Base-by-base conservation (phyloP, 2,329 filamentous ascomycete genomes). In the Colletotrichum sp. region DNA sequence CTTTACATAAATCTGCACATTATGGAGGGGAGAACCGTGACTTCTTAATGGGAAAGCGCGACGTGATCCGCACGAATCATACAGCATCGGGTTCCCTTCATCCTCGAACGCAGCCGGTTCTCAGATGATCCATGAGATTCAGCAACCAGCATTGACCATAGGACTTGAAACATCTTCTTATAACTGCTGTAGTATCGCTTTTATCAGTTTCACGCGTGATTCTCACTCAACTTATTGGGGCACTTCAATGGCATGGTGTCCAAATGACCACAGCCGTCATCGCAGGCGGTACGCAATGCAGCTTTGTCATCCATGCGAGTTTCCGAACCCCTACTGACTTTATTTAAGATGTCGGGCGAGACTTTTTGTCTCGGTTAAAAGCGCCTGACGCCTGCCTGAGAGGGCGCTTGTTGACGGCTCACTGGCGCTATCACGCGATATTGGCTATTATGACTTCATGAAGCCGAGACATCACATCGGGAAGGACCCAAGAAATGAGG, bases 321-420 rank as follows among this genome's bases (percentile, higher is more conserved):
- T 48, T 48, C 36, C 16, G 16, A 18, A 43, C 18, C 38, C 43
- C 43, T 6, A 52, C 43, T 12, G 43, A 13, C 43, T 52, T 52
- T 13, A 24, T 13, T 21, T 8, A 52, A 52, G 43, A 5, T 24
- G 43, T 8, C n/a, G 43, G 43, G 43, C 43, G 43, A 52, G n/a
- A 13, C n/a, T 13, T 21, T 48, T 7, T 52, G 21, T 30, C 56
- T 52, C 64, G 69, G 69, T 18, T 65, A 65, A n/a, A 64, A 7
- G 56, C 43, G 64, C 55, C 56, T 34, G 34, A 64, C 30, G 48
- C 34, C 13, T 28, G 55, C 7, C 18, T 28, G 30, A 10, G 26
- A n/a, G 32, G 26, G 66, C 72, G 72, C 68, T 75, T 75, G 52
- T 34, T 38, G 28, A 24, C 68, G 72, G 72, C 72, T 75, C 62